Evolutionary conservation across 1,284 basidiomycete species (phyloP), one percentile per base, ranked within the genome.

Genomic region (Sporisorium iseilematis-ciliati): DNA sequence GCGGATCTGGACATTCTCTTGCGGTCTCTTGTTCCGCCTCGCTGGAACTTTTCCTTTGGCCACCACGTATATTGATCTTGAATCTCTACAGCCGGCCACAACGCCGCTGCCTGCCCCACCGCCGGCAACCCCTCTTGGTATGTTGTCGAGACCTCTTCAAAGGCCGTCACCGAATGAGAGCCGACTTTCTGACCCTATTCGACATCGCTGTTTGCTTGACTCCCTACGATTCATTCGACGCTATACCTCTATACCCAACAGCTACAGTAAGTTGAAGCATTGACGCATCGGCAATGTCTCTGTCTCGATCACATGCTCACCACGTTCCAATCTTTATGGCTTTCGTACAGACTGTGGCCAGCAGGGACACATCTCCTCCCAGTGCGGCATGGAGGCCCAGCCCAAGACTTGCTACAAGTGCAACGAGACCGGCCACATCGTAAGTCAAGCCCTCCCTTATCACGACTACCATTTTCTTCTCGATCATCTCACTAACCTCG

Each of bases 391-490:
- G 64, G 80, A 79, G 76, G 63, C 82, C 23, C 74, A 75, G 64
- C 82, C 82, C 65, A 83, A 83, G 79, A 65, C 79, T 20, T 83
- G 82, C 79, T 83, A 81, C 80, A 78, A 78, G 58, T 83, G 82
- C 76, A 76, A 75, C 68, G 71, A 80, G 64, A 67, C 73, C 54
- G 78, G 77, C 42, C 82, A 83, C 78, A 70, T 83, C 52, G 71
- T 75, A 63, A 21, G 75, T 70, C 11, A 25, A 23, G 14, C 7
- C 20, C n/a, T 18, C 18, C 35, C 29, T 18, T 26, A 18, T 23
- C 29, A 33, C 26, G 45, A 46, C 45, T 4, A 25, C 16, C 33
- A 18, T 31, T 29, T 8, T 23, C 20, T 29, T 38, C 10, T 23
- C 14, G 18, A 21, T 12, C 38, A 7, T 21, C 7, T 51, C 16